Percentiles rank a stretch among this genome's conserved stretches.
phyloP scores from a whole-genome alignment of 2,329 filamentous ascomycete species.

The Penicillium aurantiogriseum region DNA sequence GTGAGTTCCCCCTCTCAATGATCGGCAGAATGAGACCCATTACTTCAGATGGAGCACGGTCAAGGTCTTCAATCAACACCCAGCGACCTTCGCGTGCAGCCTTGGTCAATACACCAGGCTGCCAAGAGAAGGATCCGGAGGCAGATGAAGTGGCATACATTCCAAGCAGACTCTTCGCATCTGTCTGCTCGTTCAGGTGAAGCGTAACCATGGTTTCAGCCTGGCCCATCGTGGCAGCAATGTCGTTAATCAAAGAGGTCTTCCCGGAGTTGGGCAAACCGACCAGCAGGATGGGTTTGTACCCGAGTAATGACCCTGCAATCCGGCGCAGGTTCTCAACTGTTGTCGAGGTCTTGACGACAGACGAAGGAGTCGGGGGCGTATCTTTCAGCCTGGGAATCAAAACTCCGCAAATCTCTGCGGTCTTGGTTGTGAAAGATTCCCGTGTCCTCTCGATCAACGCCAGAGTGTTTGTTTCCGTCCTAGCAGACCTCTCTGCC shows the following conservation, averaged over 20 bases:
- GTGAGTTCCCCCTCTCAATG: conserved; percentile 86
- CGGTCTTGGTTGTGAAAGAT: conserved; percentile 58
- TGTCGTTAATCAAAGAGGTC: conserved; percentile 78
- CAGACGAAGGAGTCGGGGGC: conserved; percentile 48
- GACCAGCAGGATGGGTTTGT: conserved; percentile 74
- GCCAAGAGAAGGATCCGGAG: conserved; percentile 89
- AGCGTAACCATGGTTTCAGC: conserved; percentile 83
- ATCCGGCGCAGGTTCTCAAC: conserved; percentile 68
- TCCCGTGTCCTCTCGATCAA: conserved; percentile 31
- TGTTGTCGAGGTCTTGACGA: conserved; percentile 73
- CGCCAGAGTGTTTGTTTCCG: conserved; percentile 20
- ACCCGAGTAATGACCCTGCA: conserved; percentile 63
- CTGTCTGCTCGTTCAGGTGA: conserved; percentile 96
- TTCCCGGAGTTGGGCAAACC: conserved; percentile 87
- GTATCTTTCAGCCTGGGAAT: conserved; percentile 59
- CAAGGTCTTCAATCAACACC: conserved; percentile 96
- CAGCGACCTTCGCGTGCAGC: conserved; percentile 92
- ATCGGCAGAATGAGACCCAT: conserved; percentile 89
- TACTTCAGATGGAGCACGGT: conserved; percentile 91
- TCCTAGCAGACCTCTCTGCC: conserved; percentile 23
- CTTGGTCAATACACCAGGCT: conserved; percentile 86
- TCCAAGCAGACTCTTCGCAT: conserved; percentile 93
- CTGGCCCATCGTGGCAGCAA: conserved; percentile 76
- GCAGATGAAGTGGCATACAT: conserved; percentile 87
- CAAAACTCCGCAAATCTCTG: conserved; percentile 64